These are phyloP conservation scores for Tylopilus subfusipes DNA, from an alignment of 768 basidiomycete species.

Conservation along the genomic window DNA sequence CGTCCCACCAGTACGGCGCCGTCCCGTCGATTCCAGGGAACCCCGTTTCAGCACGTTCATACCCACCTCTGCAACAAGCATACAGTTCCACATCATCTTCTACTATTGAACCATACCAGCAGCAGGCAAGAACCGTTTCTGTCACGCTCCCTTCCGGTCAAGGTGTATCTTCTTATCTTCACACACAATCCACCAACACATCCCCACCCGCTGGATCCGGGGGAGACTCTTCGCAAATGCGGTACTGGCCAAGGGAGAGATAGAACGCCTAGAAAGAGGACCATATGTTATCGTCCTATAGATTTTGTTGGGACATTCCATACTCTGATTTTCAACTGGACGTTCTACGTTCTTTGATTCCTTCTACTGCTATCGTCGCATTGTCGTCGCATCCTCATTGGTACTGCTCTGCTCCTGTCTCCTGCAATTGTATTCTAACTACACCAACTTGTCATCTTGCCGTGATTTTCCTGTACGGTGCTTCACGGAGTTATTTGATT, in stretches of 20 bases:
- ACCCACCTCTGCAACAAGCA: slow-evolving; percentile 28
- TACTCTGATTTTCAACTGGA: slow-evolving; percentile 2
- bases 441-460: slow-evolving; percentile 9
- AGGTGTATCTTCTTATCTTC: slow-evolving; percentile 26
- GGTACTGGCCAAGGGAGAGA: slow-evolving; percentile 27
- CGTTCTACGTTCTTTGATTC: background rate
- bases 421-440: slow-evolving; percentile 19
- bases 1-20: slow-evolving; percentile 30
- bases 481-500: slow-evolving; percentile 20
- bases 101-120: slow-evolving; percentile 20
- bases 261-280: slow-evolving; percentile 9
- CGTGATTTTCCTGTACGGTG: slow-evolving; percentile 5
- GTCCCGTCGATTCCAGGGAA: slow-evolving; percentile 19
- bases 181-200: slow-evolving; percentile 18
- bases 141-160: slow-evolving; percentile 21
- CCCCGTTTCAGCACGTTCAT: slow-evolving; percentile 25
- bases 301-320: slow-evolving; percentile 16
- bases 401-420: slow-evolving; percentile 6
- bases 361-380: slow-evolving; percentile 9
- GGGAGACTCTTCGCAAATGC: slow-evolving; percentile 24
- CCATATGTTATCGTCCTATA: slow-evolving; percentile 2
- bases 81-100: slow-evolving; percentile 20
- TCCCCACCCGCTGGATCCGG: slow-evolving; percentile 29
- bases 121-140: slow-evolving; percentile 23
- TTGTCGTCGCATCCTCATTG: slow-evolving; percentile 9